Evolutionary conservation across 108 stramenopile genomes (phyloP), one percentile per base, ranked within the genome.

Genomic region (Skeletonema potamos): DNA sequence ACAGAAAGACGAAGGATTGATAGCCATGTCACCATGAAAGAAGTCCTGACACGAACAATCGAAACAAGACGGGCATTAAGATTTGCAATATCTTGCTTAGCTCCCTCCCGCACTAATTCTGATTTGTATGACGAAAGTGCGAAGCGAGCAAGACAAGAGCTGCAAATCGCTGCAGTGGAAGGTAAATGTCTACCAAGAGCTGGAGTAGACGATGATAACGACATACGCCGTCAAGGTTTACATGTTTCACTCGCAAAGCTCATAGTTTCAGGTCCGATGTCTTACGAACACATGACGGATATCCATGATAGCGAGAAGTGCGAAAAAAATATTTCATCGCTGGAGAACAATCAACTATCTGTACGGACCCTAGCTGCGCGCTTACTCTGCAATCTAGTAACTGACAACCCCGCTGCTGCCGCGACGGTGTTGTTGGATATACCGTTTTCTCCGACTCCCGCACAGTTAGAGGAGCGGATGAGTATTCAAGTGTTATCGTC

Each of bases 321-420:
- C 24, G 26, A 6, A 17, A 33, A 18, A 20, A 62, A 54, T 32
- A n/a, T 46, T 12, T 33, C 59, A 20, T 60, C 77, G 5, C 39
- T 72, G 0, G 51, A 79, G 48, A 58, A 62, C 34, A 60, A 64
- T 54, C 59, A 72, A 15, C 22, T 36, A 1, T 67, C 26, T 33
- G 64, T 72, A 7, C 65, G 48, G 26, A 30, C 87, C 10, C 69
- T 81, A 18, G 83, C 88, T 26, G 86, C 93, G 22, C 70, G 74
- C 34, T 65, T 92, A 15, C 63, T 92, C 27, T 71, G 85, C 68
- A 94, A 94, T 77, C 64, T 94, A 8, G 84, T 90, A 5, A 94
- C 93, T 12, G 72, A 74, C 27, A 91, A 91, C 56, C 63, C 62
- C 1, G 44, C 60, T 6, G 78, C 89, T 20, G 82, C 86, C 7